Conservation (phyloP, 2,329 filamentous ascomycete species). For the Trichoderma hamatum region DNA sequence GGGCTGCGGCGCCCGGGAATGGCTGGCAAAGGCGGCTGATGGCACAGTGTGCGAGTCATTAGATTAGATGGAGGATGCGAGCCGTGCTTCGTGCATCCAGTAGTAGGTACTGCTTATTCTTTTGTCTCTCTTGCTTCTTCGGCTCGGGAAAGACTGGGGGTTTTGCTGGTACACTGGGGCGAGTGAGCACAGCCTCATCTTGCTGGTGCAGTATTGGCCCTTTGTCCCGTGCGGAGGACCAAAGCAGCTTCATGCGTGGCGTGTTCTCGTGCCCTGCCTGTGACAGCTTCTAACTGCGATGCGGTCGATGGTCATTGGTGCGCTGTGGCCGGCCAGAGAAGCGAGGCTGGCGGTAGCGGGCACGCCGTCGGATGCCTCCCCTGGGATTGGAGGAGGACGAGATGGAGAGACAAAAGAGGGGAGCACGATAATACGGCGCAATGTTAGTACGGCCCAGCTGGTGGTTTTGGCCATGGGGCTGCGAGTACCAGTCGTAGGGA, state of each 20-base stretch:
- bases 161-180: background rate
- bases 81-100: background rate
- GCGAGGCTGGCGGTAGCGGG: conserved; percentile 15
- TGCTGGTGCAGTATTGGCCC: background rate
- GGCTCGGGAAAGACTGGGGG: background rate
- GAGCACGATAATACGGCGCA: no score
- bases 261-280: background rate
- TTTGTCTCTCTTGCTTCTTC: background rate
- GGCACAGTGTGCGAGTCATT: background rate
- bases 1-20: background rate
- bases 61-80: background rate
- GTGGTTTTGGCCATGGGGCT: background rate
- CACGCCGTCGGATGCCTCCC: background rate
- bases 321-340: background rate
- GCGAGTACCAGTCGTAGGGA: background rate
- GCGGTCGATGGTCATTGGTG: conserved; percentile 5
- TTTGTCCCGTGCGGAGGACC: background rate
- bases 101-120: background rate
- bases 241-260: background rate
- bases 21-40: background rate
- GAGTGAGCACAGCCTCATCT: background rate
- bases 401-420: background rate
- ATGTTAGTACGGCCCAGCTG: background rate
- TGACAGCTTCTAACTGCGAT: background rate
- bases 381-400: conserved; percentile 1